Evolutionary conservation across 495 filamentous ascomycete genomes (phyloP).

Genomic region (Penicillium cosmopolitanum): DNA sequence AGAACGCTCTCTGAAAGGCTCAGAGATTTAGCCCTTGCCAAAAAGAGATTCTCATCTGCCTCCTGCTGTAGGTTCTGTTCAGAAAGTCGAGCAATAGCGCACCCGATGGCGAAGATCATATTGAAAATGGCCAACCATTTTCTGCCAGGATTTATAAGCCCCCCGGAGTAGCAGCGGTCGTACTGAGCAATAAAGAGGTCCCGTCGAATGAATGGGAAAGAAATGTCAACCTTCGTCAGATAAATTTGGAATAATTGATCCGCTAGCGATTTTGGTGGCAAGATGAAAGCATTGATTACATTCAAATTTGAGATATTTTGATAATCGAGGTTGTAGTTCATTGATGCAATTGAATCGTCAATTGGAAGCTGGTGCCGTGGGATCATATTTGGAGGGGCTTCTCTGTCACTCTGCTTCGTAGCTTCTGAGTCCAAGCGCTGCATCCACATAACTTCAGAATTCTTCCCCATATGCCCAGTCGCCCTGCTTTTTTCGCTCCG

Average conservation of each 20-base stretch:
- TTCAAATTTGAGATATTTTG: conserved; percentile 37
- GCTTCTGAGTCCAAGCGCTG: conserved; percentile 32
- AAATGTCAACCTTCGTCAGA: conserved; percentile 53
- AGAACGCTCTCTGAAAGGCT: conserved; percentile 46
- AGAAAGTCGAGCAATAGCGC: neutral
- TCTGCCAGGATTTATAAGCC: conserved; percentile 11
- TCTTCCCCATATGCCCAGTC: conserved; percentile 61
- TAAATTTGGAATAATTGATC: conserved; percentile 54
- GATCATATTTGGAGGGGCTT: neutral
- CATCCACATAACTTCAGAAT: conserved; percentile 60
- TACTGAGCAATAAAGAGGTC: conserved; percentile 37
- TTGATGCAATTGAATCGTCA: conserved; percentile 11
- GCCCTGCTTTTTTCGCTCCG: conserved; percentile 39
- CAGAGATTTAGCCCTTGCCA: conserved; percentile 53
- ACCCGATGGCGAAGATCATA: conserved; percentile 62
- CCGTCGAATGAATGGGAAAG: conserved; percentile 57
- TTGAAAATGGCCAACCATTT: conserved; percentile 62
- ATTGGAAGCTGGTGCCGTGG: neutral
- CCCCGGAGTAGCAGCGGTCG: neutral
- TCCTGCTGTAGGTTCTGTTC: conserved; percentile 25
- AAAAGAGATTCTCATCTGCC: conserved; percentile 53
- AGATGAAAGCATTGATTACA: conserved; percentile 38
- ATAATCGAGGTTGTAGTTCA: conserved; percentile 59
- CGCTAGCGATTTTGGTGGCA: conserved; percentile 49
- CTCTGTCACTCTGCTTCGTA: conserved; percentile 7